Evolutionary conservation across 2,329 filamentous ascomycete species (phyloP).

Genomic region (Curvularia verruculosa): DNA sequence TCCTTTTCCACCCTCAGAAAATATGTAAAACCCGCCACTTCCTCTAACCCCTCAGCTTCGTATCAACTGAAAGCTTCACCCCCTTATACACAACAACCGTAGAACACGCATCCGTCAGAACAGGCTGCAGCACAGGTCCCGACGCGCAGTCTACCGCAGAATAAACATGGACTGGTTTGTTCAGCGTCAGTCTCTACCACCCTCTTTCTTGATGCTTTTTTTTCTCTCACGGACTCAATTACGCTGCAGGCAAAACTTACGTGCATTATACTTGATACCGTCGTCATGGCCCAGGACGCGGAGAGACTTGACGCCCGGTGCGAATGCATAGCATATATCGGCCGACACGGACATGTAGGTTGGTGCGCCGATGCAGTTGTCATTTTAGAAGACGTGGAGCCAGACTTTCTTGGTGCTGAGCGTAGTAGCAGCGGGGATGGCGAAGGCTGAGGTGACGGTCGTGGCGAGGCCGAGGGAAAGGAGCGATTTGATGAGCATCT

Average conservation of each 20-base stretch:
- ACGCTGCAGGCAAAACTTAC: too few relatives aligned
- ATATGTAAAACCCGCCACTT: too few relatives aligned
- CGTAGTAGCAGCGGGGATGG: not conserved
- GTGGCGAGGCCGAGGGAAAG: not conserved
- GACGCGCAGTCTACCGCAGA: not conserved
- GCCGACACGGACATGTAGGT: not conserved
- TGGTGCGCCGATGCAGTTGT: not conserved
- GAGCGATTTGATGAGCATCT: not conserved
- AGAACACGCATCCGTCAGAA: conserved; percentile 8
- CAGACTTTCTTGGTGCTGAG: not conserved
- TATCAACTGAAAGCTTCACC: conserved; percentile 9
- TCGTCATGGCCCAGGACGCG: not conserved
- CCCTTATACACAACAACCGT: conserved; percentile 9
- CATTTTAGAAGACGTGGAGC: not conserved
- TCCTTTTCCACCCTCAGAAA: too few relatives aligned
- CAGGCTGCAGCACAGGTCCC: conserved; percentile 4
- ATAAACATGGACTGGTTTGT: not conserved
- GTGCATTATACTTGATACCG: not conserved
- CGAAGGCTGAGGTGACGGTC: not conserved
- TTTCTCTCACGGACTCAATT: not conserved
- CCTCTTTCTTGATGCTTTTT: not conserved
- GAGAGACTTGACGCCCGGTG: not conserved
- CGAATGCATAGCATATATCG: not conserved
- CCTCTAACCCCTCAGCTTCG: not conserved
- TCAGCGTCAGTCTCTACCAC: not conserved